phyloP scores from a whole-genome alignment of 441 rosid genomes.

The Sinapis alba region DNA sequence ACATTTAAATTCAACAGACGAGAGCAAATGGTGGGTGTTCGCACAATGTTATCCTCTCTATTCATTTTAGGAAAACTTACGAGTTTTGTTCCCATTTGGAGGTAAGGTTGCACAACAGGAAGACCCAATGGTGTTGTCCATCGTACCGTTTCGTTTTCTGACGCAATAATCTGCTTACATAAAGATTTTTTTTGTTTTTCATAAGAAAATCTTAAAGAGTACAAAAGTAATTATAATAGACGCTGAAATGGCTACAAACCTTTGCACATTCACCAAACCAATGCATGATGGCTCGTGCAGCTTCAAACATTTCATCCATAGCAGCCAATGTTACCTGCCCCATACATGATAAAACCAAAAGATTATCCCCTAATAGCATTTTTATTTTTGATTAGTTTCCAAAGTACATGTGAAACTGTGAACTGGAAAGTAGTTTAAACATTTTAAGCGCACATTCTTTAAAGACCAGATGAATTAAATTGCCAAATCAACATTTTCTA shows the following conservation, averaged over 20 bases:
- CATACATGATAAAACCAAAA: conserved; percentile 33
- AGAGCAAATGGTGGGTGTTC: background rate
- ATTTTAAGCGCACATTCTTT: background rate
- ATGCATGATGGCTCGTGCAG: conserved; percentile 89
- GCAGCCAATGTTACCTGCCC: conserved; percentile 84
- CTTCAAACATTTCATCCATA: conserved; percentile 92
- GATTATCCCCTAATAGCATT: conserved; percentile 12
- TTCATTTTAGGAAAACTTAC: conserved; percentile 51
- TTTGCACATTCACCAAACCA: conserved; percentile 99
- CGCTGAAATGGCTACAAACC: conserved; percentile 47
- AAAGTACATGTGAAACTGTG: background rate
- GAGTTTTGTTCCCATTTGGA: conserved; percentile 62
- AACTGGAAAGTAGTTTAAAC: conserved; percentile 4
- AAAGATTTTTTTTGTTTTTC: background rate
- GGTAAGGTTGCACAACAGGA: conserved; percentile 98
- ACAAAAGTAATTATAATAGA: conserved; percentile 1
- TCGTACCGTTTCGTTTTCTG: conserved; percentile 84
- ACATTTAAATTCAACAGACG: conserved; percentile 5
- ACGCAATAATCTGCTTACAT: conserved; percentile 74
- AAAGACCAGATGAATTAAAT: conserved; percentile 2
- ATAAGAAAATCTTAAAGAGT: background rate
- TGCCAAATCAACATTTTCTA: conserved; percentile 9
- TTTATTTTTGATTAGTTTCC: conserved; percentile 6
- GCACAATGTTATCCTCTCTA: conserved; percentile 2
- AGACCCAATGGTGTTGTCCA: conserved; percentile 99